Evolutionary conservation across 257 asterid genomes (phyloP).

Genomic region (Osmanthus fragrans): DNA sequence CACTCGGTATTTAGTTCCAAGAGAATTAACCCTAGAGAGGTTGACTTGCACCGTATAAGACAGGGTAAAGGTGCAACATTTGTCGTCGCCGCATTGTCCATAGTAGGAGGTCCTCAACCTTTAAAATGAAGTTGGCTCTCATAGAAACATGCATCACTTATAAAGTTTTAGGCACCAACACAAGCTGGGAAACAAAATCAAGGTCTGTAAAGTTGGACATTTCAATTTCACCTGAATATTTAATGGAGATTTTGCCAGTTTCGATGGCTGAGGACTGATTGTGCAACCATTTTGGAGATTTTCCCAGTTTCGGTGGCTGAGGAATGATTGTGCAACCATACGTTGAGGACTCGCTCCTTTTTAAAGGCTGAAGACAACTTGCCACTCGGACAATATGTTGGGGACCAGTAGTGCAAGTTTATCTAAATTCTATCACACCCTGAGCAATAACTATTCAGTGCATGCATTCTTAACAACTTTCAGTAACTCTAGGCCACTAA

Average conservation of each 20-base stretch:
- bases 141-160: background rate
- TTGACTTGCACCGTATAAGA: no score
- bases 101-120: background rate
- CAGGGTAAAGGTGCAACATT: no score
- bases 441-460: background rate
- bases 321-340: background rate
- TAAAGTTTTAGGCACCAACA: background rate
- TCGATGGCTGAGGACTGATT: background rate
- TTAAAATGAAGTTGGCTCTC: background rate
- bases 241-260: background rate
- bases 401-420: background rate
- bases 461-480: background rate
- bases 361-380: background rate
- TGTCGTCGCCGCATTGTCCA: background rate
- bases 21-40: no score
- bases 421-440: background rate
- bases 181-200: background rate
- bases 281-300: background rate
- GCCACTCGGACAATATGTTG: background rate
- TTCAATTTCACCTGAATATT: background rate
- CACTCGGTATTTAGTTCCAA: background rate
- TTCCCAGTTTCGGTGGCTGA: background rate
- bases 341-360: background rate
- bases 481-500: background rate
- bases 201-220: background rate